Percentiles rank a stretch among this genome's conserved stretches.
These are phyloP conservation scores for Psilocybe tampanensis DNA, from an alignment of 768 basidiomycete genomes.

Conservation along the genomic window DNA sequence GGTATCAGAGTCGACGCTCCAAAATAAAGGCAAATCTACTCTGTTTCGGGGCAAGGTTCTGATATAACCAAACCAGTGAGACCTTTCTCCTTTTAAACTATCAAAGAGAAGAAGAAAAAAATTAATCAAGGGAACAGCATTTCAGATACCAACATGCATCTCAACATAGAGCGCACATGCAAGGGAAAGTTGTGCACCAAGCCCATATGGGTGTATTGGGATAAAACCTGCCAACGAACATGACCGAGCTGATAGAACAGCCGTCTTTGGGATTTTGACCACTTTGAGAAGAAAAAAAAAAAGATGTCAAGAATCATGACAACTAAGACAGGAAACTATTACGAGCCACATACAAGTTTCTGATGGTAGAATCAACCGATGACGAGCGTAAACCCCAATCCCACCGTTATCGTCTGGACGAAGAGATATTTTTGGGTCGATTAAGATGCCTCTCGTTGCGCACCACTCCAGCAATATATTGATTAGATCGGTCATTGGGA, in stretches of 20 bases:
- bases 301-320: conserved; percentile 7
- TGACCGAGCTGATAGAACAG: conserved; percentile 62
- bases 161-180: conserved; percentile 67
- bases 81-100: conserved; percentile 51
- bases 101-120: conserved; percentile 11
- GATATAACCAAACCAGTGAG: conserved; percentile 68
- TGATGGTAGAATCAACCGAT: conserved; percentile 31
- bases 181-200: conserved; percentile 60
- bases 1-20: conserved; percentile 32
- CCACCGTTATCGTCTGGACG: conserved; percentile 26
- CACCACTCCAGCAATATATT: conserved; percentile 51
- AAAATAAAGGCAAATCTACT: conserved; percentile 65
- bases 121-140: neutral
- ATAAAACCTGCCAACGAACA: conserved; percentile 51
- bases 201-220: conserved; percentile 50
- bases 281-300: conserved; percentile 41
- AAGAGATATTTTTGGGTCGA: conserved; percentile 49
- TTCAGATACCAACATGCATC: conserved; percentile 40
- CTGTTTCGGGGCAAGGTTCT: conserved; percentile 56
- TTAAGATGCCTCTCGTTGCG: conserved; percentile 40
- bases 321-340: neutral
- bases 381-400: conserved; percentile 38
- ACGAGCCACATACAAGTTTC: conserved; percentile 38
- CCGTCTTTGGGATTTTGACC: conserved; percentile 62
- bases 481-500: conserved; percentile 18